Evolutionary conservation across 768 basidiomycete genomes (phyloP).

Genomic region (Auricularia sp.): DNA sequence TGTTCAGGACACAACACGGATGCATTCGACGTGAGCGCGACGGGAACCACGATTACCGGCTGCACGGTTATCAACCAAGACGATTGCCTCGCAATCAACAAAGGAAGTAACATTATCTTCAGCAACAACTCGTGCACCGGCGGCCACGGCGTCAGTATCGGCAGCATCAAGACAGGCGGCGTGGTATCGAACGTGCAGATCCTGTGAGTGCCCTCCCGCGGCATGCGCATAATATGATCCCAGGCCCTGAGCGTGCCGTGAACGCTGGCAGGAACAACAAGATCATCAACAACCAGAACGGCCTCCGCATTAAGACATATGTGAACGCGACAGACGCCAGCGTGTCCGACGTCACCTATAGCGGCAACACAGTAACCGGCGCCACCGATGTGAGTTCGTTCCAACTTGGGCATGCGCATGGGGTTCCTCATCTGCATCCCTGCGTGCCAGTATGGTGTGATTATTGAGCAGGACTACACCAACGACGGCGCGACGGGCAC

Average conservation of each 20-base stretch:
- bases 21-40: constrained; percentile 16
- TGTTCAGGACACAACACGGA: constrained; percentile 15
- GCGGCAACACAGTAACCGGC: constrained; percentile 10
- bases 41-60: constrained; percentile 10
- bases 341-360: constrained; percentile 14
- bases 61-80: constrained; percentile 24
- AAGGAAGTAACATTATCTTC: constrained; percentile 25
- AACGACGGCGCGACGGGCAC: constrained; percentile 5
- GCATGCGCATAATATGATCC: no score
- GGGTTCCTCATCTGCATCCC: not conserved
- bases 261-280: constrained; percentile 28
- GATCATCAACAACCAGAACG: constrained; percentile 33
- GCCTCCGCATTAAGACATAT: constrained; percentile 41
- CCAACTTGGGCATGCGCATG: no score
- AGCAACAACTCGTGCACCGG: constrained; percentile 41
- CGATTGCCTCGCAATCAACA: constrained; percentile 51
- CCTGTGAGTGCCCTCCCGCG: not conserved
- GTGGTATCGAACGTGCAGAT: constrained; percentile 6
- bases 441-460: constrained; percentile 8
- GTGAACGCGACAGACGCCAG: constrained; percentile 10
- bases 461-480: constrained; percentile 11
- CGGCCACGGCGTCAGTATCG: constrained; percentile 60
- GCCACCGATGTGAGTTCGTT: not conserved
- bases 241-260: no score
- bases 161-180: constrained; percentile 12